These are phyloP conservation scores for Acephala macrosclerotiorum DNA, from an alignment of 2,329 filamentous ascomycete species.

Conservation along the genomic window DNA sequence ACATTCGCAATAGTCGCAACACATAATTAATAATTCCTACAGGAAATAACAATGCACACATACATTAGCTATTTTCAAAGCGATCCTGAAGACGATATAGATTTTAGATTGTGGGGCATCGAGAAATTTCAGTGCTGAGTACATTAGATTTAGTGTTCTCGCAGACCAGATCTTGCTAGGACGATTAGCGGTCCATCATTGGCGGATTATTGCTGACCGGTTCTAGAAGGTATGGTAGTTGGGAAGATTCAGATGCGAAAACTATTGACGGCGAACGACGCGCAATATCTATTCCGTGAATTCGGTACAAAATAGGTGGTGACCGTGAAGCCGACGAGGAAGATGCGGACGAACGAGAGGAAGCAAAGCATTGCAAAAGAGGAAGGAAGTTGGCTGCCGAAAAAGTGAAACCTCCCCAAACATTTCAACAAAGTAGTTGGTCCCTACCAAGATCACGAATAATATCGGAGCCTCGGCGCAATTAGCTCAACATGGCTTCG, in stretches of 20 bases:
- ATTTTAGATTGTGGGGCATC: too few relatives aligned
- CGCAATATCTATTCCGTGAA: neutral
- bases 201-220: neutral
- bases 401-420: neutral
- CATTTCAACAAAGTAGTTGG: neutral
- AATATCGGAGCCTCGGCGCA: too few relatives aligned
- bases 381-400: neutral
- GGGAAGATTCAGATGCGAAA: too few relatives aligned
- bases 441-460: too few relatives aligned
- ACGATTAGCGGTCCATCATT: neutral
- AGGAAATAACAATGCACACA: too few relatives aligned
- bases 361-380: neutral
- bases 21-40: too few relatives aligned
- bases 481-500: neutral
- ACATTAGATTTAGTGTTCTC: too few relatives aligned
- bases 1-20: too few relatives aligned
- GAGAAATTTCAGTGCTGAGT: too few relatives aligned
- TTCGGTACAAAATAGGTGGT: neutral
- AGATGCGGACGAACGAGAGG: neutral
- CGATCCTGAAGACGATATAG: too few relatives aligned
- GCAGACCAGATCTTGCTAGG: neutral
- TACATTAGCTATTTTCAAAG: too few relatives aligned
- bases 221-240: neutral
- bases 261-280: neutral
- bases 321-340: neutral